Conservation (phyloP, 345 rosid genomes). For the Lumnitzera littorea region DNA sequence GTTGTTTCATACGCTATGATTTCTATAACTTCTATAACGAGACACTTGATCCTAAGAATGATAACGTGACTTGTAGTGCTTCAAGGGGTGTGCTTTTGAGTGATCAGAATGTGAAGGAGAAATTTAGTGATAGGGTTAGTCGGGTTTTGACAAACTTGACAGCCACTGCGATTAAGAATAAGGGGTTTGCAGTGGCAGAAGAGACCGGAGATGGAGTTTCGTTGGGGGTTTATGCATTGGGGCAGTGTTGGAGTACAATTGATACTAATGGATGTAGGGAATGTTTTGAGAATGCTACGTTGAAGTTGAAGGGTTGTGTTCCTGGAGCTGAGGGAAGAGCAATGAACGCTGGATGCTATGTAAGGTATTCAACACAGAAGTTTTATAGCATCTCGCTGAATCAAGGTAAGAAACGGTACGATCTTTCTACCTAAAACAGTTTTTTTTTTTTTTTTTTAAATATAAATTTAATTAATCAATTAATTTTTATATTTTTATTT, state of each 20-base stretch:
- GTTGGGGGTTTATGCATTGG: constrained; percentile 20
- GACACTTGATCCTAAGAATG: background rate
- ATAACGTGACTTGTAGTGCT: background rate
- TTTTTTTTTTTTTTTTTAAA: background rate
- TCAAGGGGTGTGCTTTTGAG: no score
- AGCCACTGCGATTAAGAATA: background rate
- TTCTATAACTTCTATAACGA: background rate
- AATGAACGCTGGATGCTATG: constrained; percentile 23
- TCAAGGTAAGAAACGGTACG: constrained; percentile 1
- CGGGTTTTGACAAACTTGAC: no score
- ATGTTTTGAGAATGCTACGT: constrained; percentile 18
- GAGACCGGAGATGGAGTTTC: constrained; percentile 2
- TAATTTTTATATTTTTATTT: no score
- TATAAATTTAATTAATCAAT: no score
- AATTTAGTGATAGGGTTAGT: no score
- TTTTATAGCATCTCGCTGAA: constrained; percentile 6
- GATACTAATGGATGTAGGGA: constrained; percentile 10
- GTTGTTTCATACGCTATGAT: background rate
- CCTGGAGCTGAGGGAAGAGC: constrained; percentile 23
- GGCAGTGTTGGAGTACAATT: constrained; percentile 28
- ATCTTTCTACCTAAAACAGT: background rate
- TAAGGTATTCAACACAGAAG: constrained; percentile 15
- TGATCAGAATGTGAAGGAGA: no score
- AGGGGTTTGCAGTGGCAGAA: constrained; percentile 9
- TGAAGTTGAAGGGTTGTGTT: constrained; percentile 8